Conservation (phyloP, 2,329 filamentous ascomycete species). For the Ophioceras dolichostomum region DNA sequence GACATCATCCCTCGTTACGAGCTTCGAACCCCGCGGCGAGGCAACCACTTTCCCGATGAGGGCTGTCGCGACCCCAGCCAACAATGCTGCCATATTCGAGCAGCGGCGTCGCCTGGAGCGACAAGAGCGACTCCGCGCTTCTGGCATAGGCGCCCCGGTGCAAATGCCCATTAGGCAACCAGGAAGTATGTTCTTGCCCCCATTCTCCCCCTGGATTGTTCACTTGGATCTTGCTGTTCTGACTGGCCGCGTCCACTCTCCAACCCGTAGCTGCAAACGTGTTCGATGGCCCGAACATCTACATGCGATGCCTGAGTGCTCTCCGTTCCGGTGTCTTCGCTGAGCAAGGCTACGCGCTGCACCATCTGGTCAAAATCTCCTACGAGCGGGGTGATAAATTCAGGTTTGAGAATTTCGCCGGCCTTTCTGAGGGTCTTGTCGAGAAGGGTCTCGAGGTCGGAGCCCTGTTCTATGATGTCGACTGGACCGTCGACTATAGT, state of each 20-base stretch:
- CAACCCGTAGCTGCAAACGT: conserved; percentile 25
- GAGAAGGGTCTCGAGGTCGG: conserved; percentile 74
- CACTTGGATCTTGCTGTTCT: background rate
- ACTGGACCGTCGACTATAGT: conserved; percentile 67
- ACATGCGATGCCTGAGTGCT: conserved; percentile 74
- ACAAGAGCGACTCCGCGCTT: conserved; percentile 35
- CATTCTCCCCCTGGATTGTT: background rate
- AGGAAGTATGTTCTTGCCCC: conserved; percentile 41
- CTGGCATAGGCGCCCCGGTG: too few relatives aligned
- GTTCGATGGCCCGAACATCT: conserved; percentile 77
- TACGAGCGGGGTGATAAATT: conserved; percentile 93
- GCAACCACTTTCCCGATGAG: conserved; percentile 54
- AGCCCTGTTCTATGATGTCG: conserved; percentile 66
- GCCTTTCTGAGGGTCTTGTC: conserved; percentile 76
- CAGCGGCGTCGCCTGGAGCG: conserved; percentile 36
- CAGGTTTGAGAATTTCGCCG: conserved; percentile 82
- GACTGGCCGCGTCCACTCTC: background rate
- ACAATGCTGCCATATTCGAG: conserved; percentile 57
- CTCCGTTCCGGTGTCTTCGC: conserved; percentile 66
- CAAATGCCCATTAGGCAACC: too few relatives aligned
- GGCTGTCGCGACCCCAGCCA: conserved; percentile 63
- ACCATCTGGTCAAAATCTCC: conserved; percentile 91
- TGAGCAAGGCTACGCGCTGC: conserved; percentile 86
- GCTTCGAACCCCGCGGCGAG: conserved; percentile 53
- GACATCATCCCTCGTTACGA: conserved; percentile 47